Evolutionary conservation across 1,139 yeast species (phyloP).

Genomic region (Sugiyamaella paludigena): DNA sequence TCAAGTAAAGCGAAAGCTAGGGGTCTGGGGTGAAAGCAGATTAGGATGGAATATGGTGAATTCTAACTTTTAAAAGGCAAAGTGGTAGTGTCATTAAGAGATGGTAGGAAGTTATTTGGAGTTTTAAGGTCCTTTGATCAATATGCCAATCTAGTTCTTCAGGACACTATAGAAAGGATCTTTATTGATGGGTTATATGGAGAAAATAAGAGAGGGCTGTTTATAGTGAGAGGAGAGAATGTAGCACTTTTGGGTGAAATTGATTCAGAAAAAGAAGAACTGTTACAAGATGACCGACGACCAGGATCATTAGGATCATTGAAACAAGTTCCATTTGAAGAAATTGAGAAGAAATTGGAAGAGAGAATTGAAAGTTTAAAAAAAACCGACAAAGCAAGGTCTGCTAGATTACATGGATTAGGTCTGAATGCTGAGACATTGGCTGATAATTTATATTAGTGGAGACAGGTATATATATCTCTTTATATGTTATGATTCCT

Average conservation of each 20-base stretch:
- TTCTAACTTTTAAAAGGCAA: constrained; percentile 43
- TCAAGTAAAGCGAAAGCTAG: too few relatives aligned
- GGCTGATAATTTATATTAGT: constrained; percentile 26
- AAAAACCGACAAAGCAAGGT: constrained; percentile 47
- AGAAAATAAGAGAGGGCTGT: constrained; percentile 74
- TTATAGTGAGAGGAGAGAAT: constrained; percentile 93
- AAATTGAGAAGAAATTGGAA: constrained; percentile 48
- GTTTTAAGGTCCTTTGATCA: constrained; percentile 94
- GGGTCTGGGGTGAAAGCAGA: too few relatives aligned
- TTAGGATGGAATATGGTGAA: too few relatives aligned
- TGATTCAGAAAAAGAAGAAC: constrained; percentile 84
- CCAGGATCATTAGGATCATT: constrained; percentile 36
- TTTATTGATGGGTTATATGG: constrained; percentile 68
- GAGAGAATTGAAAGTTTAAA: constrained; percentile 39
- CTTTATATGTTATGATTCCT: too few relatives aligned
- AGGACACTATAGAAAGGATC: constrained; percentile 85
- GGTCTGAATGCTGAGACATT: constrained; percentile 26
- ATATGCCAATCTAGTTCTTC: constrained; percentile 86
- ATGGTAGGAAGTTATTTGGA: constrained; percentile 86
- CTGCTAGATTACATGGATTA: constrained; percentile 45
- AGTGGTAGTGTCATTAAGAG: constrained; percentile 81
- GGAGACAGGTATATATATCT: neutral
- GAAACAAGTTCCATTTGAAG: constrained; percentile 58
- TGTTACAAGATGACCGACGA: constrained; percentile 46
- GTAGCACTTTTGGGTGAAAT: constrained; percentile 95